Evolutionary conservation across 2,329 filamentous ascomycete species (phyloP), one percentile per base, ranked within the genome.

Genomic region (Pseudopyricularia cyperi): DNA sequence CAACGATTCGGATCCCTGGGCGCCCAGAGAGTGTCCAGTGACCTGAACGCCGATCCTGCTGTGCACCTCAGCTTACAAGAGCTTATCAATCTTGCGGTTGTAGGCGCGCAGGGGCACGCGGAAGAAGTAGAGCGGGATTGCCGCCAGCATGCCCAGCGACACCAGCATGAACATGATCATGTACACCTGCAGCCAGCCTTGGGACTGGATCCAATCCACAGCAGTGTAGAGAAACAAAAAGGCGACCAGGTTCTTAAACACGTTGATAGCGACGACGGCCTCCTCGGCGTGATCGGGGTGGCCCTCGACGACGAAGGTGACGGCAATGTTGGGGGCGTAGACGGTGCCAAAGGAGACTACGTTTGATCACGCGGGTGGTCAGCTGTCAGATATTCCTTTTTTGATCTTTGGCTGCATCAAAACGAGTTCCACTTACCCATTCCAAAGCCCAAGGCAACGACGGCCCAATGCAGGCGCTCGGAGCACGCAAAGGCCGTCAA

Each of bases 211-310:
- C 26, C 46, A 47, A 7, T 47, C 17, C 26, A 47, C 26, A 8
- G 46, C 26, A 11, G 46, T 71, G 47, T 72, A 71, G 15, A 72
- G 55, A 55, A 74, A 72, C 3, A 70, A 70, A 54, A 74, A 75
- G 4, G 70, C 69, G 7, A 73, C 68, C 28, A 74, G 65, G 54
- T 74, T 73, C 59, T 69, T 70, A n/a, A 52, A 37, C 26, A 55
- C 32, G 17, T 46, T 54, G 15, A 55, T 52, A 5, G 52, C 52
- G 9, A 52, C 52, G 32, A 52, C 52, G 39, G 49, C 50, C 32
- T 57, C 52, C 47, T 55, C 54, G 9, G 55, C 52, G 30, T 55
- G 55, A 22, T 53, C 42, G 28, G 53, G 44, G 48, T 55, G 53
- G 46, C 55, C 53, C 46, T 57, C 53, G 32, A 53, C 28, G 34